Percentiles rank a stretch among this genome's conserved stretches.
Conservation (phyloP, 148 eudicot species). For the Pouteria glomerata region DNA sequence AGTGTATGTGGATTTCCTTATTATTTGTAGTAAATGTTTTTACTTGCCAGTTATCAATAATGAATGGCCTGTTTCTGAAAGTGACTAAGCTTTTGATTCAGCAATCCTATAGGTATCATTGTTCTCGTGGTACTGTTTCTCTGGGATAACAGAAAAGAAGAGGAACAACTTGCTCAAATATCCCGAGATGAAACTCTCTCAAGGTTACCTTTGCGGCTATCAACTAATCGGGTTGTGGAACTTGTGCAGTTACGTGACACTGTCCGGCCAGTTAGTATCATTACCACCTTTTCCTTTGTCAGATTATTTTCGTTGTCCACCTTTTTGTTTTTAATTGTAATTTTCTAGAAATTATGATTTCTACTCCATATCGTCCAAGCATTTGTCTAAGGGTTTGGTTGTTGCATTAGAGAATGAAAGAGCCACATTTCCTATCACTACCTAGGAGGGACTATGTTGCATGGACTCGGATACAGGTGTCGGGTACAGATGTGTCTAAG, state of each 20-base stretch:
- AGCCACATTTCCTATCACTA: not conserved
- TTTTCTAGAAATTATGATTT: not conserved
- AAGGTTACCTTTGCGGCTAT: constrained; percentile 90
- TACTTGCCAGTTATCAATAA: not conserved
- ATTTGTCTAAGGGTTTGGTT: not conserved
- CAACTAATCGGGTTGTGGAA: constrained; percentile 90
- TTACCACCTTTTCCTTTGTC: not conserved
- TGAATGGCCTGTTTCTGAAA: constrained; percentile 17
- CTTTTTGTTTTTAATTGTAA: too few species aligned
- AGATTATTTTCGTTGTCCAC: not conserved
- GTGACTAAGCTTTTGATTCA: constrained; percentile 49
- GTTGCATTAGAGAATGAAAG: not conserved
- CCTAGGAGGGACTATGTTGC: not conserved
- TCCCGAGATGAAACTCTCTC: constrained; percentile 87
- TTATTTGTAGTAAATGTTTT: not conserved
- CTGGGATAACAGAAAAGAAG: constrained; percentile 98
- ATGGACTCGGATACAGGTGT: too few species aligned
- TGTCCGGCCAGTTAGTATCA: constrained; percentile 83
- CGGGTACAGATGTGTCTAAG: not conserved
- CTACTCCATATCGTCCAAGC: not conserved
- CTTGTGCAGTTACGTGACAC: constrained; percentile 91
- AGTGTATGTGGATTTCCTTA: not conserved
- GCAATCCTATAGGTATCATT: constrained; percentile 72
- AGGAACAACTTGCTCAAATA: constrained; percentile 89
- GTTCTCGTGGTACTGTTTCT: constrained; percentile 67